Conservation (phyloP, 352 stramenopile genomes). For the Sclerospora graminicola region DNA sequence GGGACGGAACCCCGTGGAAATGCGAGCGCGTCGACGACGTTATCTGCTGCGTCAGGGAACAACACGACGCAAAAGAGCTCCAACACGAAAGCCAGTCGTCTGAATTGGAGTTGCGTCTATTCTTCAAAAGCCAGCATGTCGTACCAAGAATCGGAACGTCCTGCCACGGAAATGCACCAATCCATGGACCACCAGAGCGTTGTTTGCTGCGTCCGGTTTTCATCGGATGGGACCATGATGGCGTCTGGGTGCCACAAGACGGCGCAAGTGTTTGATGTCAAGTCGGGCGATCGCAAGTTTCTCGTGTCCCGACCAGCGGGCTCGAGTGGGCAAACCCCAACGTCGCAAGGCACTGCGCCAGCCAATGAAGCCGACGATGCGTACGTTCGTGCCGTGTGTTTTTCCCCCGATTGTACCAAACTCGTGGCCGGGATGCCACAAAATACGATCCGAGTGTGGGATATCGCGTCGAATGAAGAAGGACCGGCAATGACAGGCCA, state of each 20-base stretch:
- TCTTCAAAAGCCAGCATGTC: constrained; percentile 54
- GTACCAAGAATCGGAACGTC: constrained; percentile 73
- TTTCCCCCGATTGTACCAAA: constrained; percentile 78
- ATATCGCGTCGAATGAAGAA: constrained; percentile 83
- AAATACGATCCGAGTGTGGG: constrained; percentile 83
- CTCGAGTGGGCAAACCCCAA: constrained; percentile 28
- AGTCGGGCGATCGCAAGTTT: constrained; percentile 76
- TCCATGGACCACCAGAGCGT: constrained; percentile 87
- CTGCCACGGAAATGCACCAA: constrained; percentile 73
- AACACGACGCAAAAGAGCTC: constrained; percentile 64
- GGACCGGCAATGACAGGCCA: constrained; percentile 69
- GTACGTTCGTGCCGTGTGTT: constrained; percentile 78
- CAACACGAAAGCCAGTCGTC: constrained; percentile 69
- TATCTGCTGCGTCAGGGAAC: constrained; percentile 29
- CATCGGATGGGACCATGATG: constrained; percentile 78
- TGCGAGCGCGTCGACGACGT: constrained; percentile 9
- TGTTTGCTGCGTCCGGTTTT: constrained; percentile 81
- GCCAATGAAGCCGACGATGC: constrained; percentile 69
- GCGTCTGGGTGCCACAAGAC: constrained; percentile 82
- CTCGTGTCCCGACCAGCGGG: constrained; percentile 57
- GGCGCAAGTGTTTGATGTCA: constrained; percentile 79
- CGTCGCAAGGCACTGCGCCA: constrained; percentile 28
- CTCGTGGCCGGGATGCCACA: constrained; percentile 81
- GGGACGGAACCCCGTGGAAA: constrained; percentile 13
- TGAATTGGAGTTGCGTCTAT: constrained; percentile 83